A percentile compares a stretch with the other conserved stretches of the same genome.
These are phyloP conservation scores for Xylaria arbuscula DNA, from an alignment of 2,329 filamentous ascomycete species.

Conservation along the genomic window DNA sequence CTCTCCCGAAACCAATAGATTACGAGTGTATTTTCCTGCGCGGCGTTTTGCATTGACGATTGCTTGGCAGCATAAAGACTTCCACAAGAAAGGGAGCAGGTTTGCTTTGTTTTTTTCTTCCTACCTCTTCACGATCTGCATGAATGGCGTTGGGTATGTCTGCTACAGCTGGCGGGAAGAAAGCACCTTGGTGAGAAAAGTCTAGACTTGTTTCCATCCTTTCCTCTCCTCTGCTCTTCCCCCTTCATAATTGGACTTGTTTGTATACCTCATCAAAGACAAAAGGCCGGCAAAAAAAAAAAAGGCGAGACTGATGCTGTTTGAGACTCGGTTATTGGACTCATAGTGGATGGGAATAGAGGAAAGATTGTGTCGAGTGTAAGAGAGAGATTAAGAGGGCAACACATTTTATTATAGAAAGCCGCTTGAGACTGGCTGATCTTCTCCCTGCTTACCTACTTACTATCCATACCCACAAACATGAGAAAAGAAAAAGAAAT, in stretches of 20 bases:
- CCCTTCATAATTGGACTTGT: constrained; percentile 25
- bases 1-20: constrained; percentile 26
- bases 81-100: constrained; percentile 17
- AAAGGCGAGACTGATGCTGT: neutral
- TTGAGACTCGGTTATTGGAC: constrained; percentile 12
- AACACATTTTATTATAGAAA: constrained; percentile 12
- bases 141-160: constrained; percentile 39
- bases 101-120: constrained; percentile 8
- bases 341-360: constrained; percentile 17
- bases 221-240: constrained; percentile 8
- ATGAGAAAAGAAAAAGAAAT: neutral
- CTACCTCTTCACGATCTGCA: constrained; percentile 35
- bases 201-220: neutral
- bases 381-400: neutral
- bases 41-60: constrained; percentile 37
- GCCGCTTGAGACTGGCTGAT: neutral
- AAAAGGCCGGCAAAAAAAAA: constrained; percentile 33
- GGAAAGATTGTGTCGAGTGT: constrained; percentile 19
- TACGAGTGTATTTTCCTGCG: constrained; percentile 28
- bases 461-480: neutral
- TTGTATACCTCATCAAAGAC: constrained; percentile 38
- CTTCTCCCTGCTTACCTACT: constrained; percentile 2
- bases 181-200: constrained; percentile 14
- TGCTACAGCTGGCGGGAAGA: constrained; percentile 22
- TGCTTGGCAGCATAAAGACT: constrained; percentile 34